Conservation (phyloP, 1,284 basidiomycete species). For the Caloboletus firmus region DNA sequence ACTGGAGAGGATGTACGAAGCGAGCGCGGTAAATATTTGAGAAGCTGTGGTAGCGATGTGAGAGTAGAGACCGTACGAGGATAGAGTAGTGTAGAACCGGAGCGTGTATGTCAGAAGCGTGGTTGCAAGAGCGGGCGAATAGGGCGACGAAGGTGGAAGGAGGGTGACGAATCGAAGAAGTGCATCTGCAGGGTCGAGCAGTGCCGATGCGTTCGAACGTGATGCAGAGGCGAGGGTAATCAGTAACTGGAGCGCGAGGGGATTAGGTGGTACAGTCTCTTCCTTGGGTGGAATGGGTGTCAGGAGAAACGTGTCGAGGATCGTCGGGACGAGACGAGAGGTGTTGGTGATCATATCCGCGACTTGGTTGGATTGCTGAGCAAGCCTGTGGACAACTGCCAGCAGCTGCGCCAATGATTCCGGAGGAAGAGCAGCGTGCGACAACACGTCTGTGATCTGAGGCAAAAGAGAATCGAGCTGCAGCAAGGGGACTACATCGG, state of each 20-base stretch:
- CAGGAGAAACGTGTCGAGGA: conserved; percentile 59
- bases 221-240: conserved; percentile 62
- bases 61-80: conserved; percentile 75
- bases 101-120: conserved; percentile 60
- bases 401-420: conserved; percentile 61
- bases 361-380: conserved; percentile 52
- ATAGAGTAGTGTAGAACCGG: conserved; percentile 66
- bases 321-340: conserved; percentile 51
- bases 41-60: conserved; percentile 65
- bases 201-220: conserved; percentile 60
- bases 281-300: conserved; percentile 44
- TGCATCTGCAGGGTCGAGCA: conserved; percentile 59
- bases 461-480: conserved; percentile 57
- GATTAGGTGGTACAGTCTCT: conserved; percentile 42
- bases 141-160: conserved; percentile 54
- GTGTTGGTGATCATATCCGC: conserved; percentile 57
- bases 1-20: conserved; percentile 43
- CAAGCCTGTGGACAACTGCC: conserved; percentile 60
- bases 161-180: conserved; percentile 77
- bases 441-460: conserved; percentile 44
- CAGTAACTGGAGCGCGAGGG: conserved; percentile 61
- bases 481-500: conserved; percentile 43
- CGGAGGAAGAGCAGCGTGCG: conserved; percentile 43
- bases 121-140: conserved; percentile 44
- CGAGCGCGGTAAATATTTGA: conserved; percentile 49